Evolutionary conservation across 257 asterid genomes (phyloP).

Genomic region (Solanum chilense): DNA sequence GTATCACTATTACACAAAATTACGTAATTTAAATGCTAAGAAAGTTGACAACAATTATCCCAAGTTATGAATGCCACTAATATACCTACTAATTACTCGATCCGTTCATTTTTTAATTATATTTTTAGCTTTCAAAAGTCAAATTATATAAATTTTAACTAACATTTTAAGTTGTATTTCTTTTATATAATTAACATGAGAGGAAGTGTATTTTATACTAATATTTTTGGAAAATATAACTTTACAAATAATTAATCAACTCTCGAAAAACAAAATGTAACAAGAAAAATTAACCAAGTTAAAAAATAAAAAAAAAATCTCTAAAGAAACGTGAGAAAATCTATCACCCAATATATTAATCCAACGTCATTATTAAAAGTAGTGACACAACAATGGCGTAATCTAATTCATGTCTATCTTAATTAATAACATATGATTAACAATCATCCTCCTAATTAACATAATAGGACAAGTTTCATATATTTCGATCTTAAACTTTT

Average conservation of each 20-base stretch:
- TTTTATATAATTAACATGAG: too few species aligned
- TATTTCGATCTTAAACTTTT: neutral
- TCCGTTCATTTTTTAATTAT: too few species aligned
- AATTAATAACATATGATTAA: neutral
- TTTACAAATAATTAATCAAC: too few species aligned
- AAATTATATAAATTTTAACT: too few species aligned
- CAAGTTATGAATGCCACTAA: neutral
- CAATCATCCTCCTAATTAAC: neutral
- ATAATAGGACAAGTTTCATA: neutral
- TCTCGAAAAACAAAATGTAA: neutral
- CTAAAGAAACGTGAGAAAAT: neutral
- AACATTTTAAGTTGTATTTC: too few species aligned
- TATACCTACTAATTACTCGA: neutral
- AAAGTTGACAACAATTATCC: neutral
- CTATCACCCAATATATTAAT: neutral
- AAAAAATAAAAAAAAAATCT: neutral
- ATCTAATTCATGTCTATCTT: neutral
- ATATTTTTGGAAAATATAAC: too few species aligned
- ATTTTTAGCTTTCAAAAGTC: too few species aligned
- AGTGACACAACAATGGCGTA: neutral
- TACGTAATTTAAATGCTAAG: neutral
- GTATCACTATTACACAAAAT: neutral
- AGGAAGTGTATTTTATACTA: too few species aligned
- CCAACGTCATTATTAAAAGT: neutral
- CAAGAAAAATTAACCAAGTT: accelerated